These are phyloP conservation scores for Verticillium nubilum DNA, from an alignment of 2,329 filamentous ascomycete species.

Conservation along the genomic window DNA sequence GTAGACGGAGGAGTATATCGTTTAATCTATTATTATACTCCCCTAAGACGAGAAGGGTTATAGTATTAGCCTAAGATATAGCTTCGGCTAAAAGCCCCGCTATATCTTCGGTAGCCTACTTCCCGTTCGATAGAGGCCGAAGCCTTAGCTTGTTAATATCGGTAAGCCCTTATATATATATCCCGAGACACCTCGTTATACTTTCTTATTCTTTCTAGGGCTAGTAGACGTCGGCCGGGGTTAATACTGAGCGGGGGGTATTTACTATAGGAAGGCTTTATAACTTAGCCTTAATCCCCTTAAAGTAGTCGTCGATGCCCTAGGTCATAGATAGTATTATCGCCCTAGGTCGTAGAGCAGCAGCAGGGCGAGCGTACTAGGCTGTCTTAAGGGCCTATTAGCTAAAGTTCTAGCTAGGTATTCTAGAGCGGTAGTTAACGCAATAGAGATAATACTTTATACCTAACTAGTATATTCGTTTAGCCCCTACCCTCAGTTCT, in stretches of 20 bases:
- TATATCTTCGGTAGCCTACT: not conserved
- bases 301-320: constrained; percentile 1
- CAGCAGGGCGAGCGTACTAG: not conserved
- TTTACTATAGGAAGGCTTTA: not conserved
- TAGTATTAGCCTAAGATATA: not conserved
- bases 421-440: too few species aligned
- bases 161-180: not conserved
- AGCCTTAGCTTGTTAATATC: not conserved
- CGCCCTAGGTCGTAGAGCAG: not conserved
- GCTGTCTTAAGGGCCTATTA: too few species aligned
- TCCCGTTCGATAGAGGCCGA: not conserved
- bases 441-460: constrained; percentile 4
- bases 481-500: not conserved
- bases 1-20: not conserved
- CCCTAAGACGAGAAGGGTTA: not conserved
- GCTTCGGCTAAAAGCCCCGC: not conserved
- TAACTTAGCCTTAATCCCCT: too few species aligned
- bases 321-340: not conserved
- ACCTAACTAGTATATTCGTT: not conserved
- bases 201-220: not conserved
- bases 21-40: not conserved
- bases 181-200: not conserved
- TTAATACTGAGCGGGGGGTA: not conserved
- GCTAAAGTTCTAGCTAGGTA: too few species aligned
- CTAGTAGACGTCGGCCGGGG: not conserved